Percentiles rank a stretch among this genome's conserved stretches.
phyloP scores from a whole-genome alignment of 352 stramenopile genomes.

The Phytophthora fragariae region DNA sequence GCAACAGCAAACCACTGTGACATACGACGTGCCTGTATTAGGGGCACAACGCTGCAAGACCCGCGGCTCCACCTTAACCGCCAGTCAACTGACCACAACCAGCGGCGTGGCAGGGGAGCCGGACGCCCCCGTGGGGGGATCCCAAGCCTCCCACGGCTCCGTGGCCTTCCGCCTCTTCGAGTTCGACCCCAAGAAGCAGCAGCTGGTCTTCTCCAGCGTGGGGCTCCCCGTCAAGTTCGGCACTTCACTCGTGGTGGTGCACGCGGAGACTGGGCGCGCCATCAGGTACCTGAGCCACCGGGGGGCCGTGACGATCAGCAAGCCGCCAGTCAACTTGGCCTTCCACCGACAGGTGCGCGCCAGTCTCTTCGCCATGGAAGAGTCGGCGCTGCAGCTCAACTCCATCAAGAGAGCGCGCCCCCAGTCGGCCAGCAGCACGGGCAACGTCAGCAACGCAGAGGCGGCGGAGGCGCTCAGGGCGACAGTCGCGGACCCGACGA shows the following conservation, averaged over 20 bases:
- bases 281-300: conserved; percentile 66
- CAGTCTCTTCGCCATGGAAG: conserved; percentile 59
- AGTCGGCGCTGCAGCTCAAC: conserved; percentile 41
- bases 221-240: conserved; percentile 69
- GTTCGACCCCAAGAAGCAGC: conserved; percentile 60
- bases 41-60: conserved; percentile 16
- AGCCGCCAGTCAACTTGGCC: conserved; percentile 70
- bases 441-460: conserved; percentile 18
- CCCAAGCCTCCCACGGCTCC: conserved; percentile 38
- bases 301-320: conserved; percentile 72
- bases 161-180: conserved; percentile 80
- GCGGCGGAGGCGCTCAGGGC: conserved; percentile 15
- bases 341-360: conserved; percentile 66
- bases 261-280: conserved; percentile 68
- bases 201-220: conserved; percentile 58
- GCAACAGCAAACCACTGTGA: too few relatives aligned
- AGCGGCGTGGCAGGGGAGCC: conserved; percentile 38
- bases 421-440: conserved; percentile 29
- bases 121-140: conserved; percentile 14
- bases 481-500: conserved; percentile 30
- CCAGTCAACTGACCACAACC: conserved; percentile 22
- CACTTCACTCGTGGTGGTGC: conserved; percentile 61
- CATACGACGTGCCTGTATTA: conserved; percentile 23
- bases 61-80: conserved; percentile 10
- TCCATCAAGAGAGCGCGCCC: conserved; percentile 31